phyloP scores from a whole-genome alignment of 2,329 filamentous ascomycete genomes.

The Purpureocillium lavendulum region DNA sequence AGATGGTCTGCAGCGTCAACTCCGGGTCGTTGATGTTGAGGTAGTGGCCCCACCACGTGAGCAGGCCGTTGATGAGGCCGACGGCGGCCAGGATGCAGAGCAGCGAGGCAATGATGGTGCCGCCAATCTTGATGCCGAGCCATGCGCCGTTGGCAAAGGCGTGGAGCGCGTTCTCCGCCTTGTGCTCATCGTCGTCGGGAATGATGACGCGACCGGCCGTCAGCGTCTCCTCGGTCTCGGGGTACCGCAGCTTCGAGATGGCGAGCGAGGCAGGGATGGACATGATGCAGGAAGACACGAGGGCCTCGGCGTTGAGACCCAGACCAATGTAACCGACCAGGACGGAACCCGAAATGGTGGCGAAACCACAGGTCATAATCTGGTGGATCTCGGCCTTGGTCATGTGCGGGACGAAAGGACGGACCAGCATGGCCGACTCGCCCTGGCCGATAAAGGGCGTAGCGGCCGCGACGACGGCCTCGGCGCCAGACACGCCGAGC shows the following conservation, averaged over 20 bases:
- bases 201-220: conserved; percentile 76
- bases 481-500: conserved; percentile 78
- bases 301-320: conserved; percentile 73
- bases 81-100: conserved; percentile 77
- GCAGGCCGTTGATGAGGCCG: conserved; percentile 63
- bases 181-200: conserved; percentile 69
- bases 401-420: conserved; percentile 76
- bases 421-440: conserved; percentile 87
- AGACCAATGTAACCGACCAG: conserved; percentile 79
- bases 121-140: conserved; percentile 79
- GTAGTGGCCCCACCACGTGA: conserved; percentile 80
- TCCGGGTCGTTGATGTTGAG: conserved; percentile 61
- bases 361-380: conserved; percentile 86
- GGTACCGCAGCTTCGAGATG: conserved; percentile 82
- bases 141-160: conserved; percentile 79
- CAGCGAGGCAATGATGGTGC: conserved; percentile 72
- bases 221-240: conserved; percentile 78
- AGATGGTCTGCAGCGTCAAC: conserved; percentile 64
- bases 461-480: conserved; percentile 87
- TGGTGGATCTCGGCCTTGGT: conserved; percentile 86
- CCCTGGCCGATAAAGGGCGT: conserved; percentile 93
- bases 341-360: conserved; percentile 84
- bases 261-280: conserved; percentile 86
- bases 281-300: conserved; percentile 92
- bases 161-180: conserved; percentile 72